phyloP scores from a whole-genome alignment of 164 flowering plant species.

The Dillenia suffruticosa region DNA sequence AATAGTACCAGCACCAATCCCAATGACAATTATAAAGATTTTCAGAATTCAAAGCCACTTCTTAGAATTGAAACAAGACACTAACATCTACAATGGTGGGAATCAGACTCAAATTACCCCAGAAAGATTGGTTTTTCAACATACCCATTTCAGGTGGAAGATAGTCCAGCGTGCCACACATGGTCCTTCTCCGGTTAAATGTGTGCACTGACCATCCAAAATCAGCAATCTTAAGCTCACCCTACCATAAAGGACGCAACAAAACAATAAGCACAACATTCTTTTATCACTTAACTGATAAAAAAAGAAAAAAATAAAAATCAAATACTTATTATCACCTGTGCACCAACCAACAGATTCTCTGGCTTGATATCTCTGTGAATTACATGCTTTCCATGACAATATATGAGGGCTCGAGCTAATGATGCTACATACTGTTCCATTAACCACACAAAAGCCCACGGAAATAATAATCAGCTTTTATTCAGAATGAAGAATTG shows the following conservation, averaged over 20 bases:
- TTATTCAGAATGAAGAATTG: neutral
- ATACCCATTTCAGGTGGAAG: conserved; percentile 99
- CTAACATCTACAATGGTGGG: too few species aligned
- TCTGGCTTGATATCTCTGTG: conserved; percentile 98
- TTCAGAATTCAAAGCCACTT: too few species aligned
- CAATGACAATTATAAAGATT: too few species aligned
- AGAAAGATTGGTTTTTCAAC: conserved; percentile 8
- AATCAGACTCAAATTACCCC: too few species aligned
- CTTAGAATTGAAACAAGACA: neutral
- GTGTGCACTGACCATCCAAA: conserved; percentile 99
- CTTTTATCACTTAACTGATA: neutral
- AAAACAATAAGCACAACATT: conserved; percentile 10
- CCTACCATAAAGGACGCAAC: conserved; percentile 36
- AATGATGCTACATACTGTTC: conserved; percentile 85
- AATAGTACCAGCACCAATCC: too few species aligned
- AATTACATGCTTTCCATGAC: conserved; percentile 95
- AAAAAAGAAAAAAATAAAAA: neutral
- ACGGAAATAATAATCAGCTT: neutral
- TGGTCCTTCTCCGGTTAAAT: conserved; percentile 85
- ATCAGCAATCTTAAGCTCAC: conserved; percentile 93
- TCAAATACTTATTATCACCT: conserved; percentile 34
- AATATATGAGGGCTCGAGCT: conserved; percentile 87
- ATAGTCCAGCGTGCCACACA: conserved; percentile 98
- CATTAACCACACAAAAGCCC: neutral
- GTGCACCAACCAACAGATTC: conserved; percentile 82